Base-by-base conservation (phyloP, 805 yeast genomes). In the Zygosaccharomyces lentus region DNA sequence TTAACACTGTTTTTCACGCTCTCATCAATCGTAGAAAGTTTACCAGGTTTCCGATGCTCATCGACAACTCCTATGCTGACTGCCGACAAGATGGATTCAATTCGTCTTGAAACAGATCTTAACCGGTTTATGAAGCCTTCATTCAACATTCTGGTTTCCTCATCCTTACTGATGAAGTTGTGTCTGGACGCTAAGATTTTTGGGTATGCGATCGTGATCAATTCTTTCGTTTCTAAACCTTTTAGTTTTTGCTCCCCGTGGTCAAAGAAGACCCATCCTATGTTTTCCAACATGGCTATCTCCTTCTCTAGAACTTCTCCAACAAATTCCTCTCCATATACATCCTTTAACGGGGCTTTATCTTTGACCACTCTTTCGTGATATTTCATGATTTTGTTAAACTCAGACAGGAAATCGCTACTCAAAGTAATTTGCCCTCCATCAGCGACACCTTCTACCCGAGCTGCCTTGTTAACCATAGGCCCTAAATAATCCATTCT, bases 401-500 rank as follows among this genome's bases (percentile, higher is more conserved):
- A 77, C 59, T 87, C 96, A 37, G 76, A 75, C 54, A 85, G 70
- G 58, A 88, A 87, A 64, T 91, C 97, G 6, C 81, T 75, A 58
- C 95, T 84, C 46, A 90, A 75, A 0, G 96, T 81, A 24, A 91
- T 87, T 65, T 91, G 96, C n/a, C 99, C 99, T 49, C 99, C 99
- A 65, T 88, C 96, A 0, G 99, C 99, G 41, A 87, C 85, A 6
- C 96, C 86, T 61, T 90, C 83, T 21, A 93, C 91, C 58, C 99
- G 76, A 1, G 98, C 83, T 1, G 99, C 87, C 42, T 96, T 76
- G 59, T 93, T 93, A 26, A 93, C 99, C 89, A 93, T 90, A 0
- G 99, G 99, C 0, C 99, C 99, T 57, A 93, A 85, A 66, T 93
- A 93, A 68, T 93, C 99, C 99, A 93, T 93, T 71, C 99, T 81